Evolutionary conservation across 2,329 filamentous ascomycete genomes (phyloP), one percentile per base, ranked within the genome.

Genomic region (Penicillium sp.): DNA sequence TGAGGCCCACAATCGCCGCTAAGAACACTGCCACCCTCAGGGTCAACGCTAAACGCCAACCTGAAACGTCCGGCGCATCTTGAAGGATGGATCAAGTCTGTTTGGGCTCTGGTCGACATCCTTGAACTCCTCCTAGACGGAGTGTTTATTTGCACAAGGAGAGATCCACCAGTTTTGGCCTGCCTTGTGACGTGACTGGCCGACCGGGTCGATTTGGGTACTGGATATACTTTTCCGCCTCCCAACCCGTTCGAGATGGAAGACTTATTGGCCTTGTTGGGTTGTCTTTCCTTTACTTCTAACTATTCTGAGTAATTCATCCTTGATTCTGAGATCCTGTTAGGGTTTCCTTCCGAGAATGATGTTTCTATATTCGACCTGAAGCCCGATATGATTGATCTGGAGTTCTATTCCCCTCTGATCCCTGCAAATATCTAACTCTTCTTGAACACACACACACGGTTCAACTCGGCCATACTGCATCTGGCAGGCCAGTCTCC

Each of bases 11-110:
- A 45, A 24, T 57, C 55, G 40, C 47, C 65, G 49, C 67, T 63
- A 68, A 61, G 56, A 63, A 68, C 69, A 72, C 69, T 74, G 68
- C 72, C 71, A 71, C 70, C 63, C 54, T 70, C 70, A 73, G 72
- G 70, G 65, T 73, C 66, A 62, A 69, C 66, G 67, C 73, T 74
- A 75, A 65, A 60, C 57, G 56, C n/a, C 45, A 54, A 67, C 63
- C 63, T 75, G 73, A 75, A 75, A 75, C 73, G 68, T 64, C 64
- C 67, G 61, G 67, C 51, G 58, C 62, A 58, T 63, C 56, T 59
- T 53, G 35, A 51, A 49, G 45, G n/a, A 60, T 59, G 64, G 62
- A 65, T 64, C 57, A 49, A 44, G 59, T 19, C 49, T 49, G 13
- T 53, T 53, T 37, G 10, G 28, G 4, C 17, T 17, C n/a, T 22